Base-by-base conservation (phyloP, 257 asterid genomes). In the Echites panduratus region DNA sequence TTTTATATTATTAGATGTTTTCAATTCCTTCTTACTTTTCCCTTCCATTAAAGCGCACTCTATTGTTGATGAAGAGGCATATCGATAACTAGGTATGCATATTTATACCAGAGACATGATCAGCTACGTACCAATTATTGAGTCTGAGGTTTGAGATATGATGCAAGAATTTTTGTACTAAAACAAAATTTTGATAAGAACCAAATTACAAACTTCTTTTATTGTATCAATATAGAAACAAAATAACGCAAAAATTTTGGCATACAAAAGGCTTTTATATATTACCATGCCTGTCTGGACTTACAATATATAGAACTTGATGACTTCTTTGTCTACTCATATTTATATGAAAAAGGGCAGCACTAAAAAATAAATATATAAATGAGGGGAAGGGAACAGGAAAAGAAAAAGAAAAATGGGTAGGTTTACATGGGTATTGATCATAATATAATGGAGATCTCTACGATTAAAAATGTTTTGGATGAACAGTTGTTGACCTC, bases 221-320 rank as follows among this genome's bases (percentile, higher is more conserved):
- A 4, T 49, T 14, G 56, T 49, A 49, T 7, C 0, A 49, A 52
- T 52, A 52, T 3, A 20, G 22, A 52, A 54, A 54, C 7, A 38
- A 63, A n/a, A 63, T 14, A n/a, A 17, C 7, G 6, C 43, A 32
- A 54, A n/a, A 68, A 58, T 45, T 57, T 68, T 26, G 64, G 53
- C 38, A 58, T 75, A 47, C 70, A 65, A 76, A 0, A 63, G 13
- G 50, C 11, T 57, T 9, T 50, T 40, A 70, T 52, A 70, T 50
- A 69, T 69, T 40, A 48, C 19, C 38, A 58, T 50, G 14, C 29
- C 19, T 49, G 14, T 44, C 19, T 49, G 44, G 57, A 47, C 73
- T 70, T 48, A 70, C 67, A 65, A 70, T 50, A 50, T 70, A 41
- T 41, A 41, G 9, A 4, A 43, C 48, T 56, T 11, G 6, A 26